A percentile compares a stretch with the other conserved stretches of the same genome.
phyloP scores from a whole-genome alignment of 192 early-diverging fungal genomes.

The Lobosporangium transversale region DNA sequence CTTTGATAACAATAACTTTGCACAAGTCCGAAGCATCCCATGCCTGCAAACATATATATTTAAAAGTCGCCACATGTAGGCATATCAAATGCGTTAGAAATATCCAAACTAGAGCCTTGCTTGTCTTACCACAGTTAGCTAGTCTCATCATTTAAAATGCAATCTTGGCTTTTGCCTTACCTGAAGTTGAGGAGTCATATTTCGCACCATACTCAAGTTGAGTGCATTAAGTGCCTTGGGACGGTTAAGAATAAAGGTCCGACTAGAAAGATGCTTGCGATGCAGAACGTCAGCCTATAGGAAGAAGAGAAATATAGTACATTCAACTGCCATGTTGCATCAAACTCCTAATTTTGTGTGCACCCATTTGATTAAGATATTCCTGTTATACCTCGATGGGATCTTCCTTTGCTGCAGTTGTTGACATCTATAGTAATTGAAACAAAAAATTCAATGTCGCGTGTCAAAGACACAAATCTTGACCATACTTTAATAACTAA shows the following conservation, averaged over 20 bases:
- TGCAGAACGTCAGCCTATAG: slow-evolving; percentile 61
- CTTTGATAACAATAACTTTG: slow-evolving; percentile 88
- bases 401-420: slow-evolving; percentile 34
- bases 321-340: background rate
- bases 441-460: too few species aligned
- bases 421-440: slow-evolving; percentile 36
- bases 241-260: slow-evolving; percentile 79
- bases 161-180: slow-evolving; percentile 52
- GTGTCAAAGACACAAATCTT: too few species aligned
- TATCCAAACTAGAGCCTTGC: too few species aligned
- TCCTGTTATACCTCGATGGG: slow-evolving; percentile 24
- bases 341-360: background rate
- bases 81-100: too few species aligned
- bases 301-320: background rate
- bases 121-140: background rate
- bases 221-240: slow-evolving; percentile 89
- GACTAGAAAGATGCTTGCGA: slow-evolving; percentile 60
- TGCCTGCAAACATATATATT: slow-evolving; percentile 55
- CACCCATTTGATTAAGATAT: background rate
- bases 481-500: too few species aligned
- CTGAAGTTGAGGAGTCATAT: slow-evolving; percentile 82
- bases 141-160: too few species aligned
- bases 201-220: slow-evolving; percentile 83
- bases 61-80: too few species aligned
- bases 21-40: slow-evolving; percentile 90